phyloP scores from a whole-genome alignment of 1,284 basidiomycete species.

The Ceratobasidium sp. region DNA sequence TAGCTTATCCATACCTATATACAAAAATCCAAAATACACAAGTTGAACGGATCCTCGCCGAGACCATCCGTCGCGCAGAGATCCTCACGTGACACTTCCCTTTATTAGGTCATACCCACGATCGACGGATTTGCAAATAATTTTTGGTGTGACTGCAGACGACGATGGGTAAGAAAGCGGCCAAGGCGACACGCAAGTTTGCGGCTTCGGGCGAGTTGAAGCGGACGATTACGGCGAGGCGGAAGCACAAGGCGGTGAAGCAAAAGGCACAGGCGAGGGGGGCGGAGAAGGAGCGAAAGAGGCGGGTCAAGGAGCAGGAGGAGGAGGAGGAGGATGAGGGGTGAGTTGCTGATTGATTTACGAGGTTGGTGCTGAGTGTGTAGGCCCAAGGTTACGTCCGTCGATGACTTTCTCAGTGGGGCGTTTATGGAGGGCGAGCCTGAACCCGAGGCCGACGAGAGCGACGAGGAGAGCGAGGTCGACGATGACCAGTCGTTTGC shows the following conservation, averaged over 20 bases:
- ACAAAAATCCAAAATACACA: neutral
- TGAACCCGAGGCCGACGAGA: constrained; percentile 61
- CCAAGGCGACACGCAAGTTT: constrained; percentile 86
- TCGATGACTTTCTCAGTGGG: constrained; percentile 81
- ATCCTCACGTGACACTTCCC: neutral
- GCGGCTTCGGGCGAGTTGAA: constrained; percentile 86
- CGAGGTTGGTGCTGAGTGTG: constrained; percentile 25
- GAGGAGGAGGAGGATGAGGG: constrained; percentile 51
- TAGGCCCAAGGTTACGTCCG: constrained; percentile 67
- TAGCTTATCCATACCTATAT: too few species aligned
- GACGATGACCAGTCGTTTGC: constrained; percentile 76
- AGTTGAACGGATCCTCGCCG: too few species aligned
- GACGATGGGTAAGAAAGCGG: constrained; percentile 65
- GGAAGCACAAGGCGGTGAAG: constrained; percentile 75
- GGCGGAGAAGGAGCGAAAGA: constrained; percentile 46
- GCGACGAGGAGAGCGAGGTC: constrained; percentile 57
- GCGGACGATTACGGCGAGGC: constrained; percentile 78
- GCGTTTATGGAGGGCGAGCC: constrained; percentile 71
- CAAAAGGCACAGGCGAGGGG: constrained; percentile 66
- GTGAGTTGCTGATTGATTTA: neutral
- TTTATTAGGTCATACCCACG: neutral
- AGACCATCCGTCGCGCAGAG: too few species aligned
- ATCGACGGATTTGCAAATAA: constrained; percentile 28
- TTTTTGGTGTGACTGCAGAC: constrained; percentile 12
- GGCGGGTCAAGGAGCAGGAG: constrained; percentile 47